phyloP scores from a whole-genome alignment of 2,329 filamentous ascomycete genomes.

The Elsinoe batatas region DNA sequence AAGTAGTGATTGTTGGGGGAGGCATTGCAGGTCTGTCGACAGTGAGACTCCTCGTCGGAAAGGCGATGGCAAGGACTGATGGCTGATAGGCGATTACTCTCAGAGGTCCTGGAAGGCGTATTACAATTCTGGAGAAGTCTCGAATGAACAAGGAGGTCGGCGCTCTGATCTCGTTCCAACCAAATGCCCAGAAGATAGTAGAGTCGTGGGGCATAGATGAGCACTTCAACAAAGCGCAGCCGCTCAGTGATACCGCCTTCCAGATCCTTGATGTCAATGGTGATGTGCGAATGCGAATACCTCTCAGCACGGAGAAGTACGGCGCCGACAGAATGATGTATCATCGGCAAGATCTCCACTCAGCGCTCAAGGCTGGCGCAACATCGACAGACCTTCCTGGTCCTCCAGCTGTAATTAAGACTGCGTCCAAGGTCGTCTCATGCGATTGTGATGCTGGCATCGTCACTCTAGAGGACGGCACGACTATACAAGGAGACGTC shows the following conservation, averaged over 20 bases:
- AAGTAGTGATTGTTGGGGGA: conserved; percentile 27
- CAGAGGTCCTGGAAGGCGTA: conserved; percentile 24
- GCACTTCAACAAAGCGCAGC: conserved; percentile 24
- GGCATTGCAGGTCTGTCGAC: conserved; percentile 25
- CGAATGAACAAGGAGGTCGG: conserved; percentile 29
- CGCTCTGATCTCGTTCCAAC: conserved; percentile 34
- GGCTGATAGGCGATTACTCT: conserved; percentile 28
- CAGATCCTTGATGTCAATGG: conserved; percentile 29
- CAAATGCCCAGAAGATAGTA: conserved; percentile 32
- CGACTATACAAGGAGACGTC: conserved; percentile 16
- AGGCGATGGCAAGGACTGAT: neutral
- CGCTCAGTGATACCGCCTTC: conserved; percentile 30
- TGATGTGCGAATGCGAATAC: conserved; percentile 26
- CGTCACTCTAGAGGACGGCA: conserved; percentile 28
- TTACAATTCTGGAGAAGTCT: conserved; percentile 25
- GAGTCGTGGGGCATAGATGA: conserved; percentile 24
- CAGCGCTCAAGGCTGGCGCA: conserved; percentile 24
- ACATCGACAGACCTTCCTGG: conserved; percentile 19
- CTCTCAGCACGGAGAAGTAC: conserved; percentile 25
- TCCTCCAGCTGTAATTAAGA: conserved; percentile 22
- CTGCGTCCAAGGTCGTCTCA: conserved; percentile 20
- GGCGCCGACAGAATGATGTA: conserved; percentile 34
- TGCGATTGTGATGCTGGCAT: conserved; percentile 21
- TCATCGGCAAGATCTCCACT: conserved; percentile 34
- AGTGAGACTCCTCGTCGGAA: conserved; percentile 10